A percentile compares a stretch with the other conserved stretches of the same genome.
These are phyloP conservation scores for Fusarium papillatum DNA, from an alignment of 2,329 filamentous ascomycete species.

Conservation along the genomic window DNA sequence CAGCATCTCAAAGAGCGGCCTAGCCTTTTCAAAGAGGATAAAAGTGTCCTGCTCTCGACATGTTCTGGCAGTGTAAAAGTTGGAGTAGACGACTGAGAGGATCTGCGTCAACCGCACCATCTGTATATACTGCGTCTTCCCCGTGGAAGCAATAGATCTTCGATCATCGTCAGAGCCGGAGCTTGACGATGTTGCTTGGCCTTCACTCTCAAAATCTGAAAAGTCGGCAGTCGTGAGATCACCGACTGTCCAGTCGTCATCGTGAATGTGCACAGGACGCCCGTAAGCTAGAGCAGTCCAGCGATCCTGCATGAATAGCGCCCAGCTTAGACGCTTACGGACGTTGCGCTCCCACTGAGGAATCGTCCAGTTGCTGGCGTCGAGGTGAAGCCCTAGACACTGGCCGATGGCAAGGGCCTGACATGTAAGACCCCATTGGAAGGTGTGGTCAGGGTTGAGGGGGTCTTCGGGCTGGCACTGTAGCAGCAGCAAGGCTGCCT, in stretches of 20 bases:
- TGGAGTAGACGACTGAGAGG: conserved; percentile 59
- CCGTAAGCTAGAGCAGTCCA: conserved; percentile 57
- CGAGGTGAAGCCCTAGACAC: conserved; percentile 67
- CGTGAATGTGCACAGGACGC: conserved; percentile 47
- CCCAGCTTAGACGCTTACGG: conserved; percentile 70
- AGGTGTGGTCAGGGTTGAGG: conserved; percentile 51
- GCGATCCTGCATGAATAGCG: conserved; percentile 72
- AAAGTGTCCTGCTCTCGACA: conserved; percentile 48
- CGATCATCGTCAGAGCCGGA: conserved; percentile 44
- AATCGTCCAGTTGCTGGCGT: conserved; percentile 68
- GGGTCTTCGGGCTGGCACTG: conserved; percentile 49
- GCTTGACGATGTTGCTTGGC: conserved; percentile 26
- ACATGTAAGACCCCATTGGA: conserved; percentile 55
- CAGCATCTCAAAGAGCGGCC: conserved; percentile 61
- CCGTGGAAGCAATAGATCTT: conserved; percentile 52
- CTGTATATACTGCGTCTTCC: conserved; percentile 57
- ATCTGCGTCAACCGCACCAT: conserved; percentile 62
- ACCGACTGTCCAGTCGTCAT: conserved; percentile 47
- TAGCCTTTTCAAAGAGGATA: conserved; percentile 59
- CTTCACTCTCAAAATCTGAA: conserved; percentile 45
- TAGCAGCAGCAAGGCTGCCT: conserved; percentile 45
- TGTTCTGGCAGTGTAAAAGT: conserved; percentile 55
- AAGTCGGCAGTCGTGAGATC: conserved; percentile 48
- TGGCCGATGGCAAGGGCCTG: conserved; percentile 64
- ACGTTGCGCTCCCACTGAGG: conserved; percentile 69